A percentile compares a stretch with the other conserved stretches of the same genome.
phyloP scores from a whole-genome alignment of 2,329 filamentous ascomycete genomes.

The Exophiala mesophila region DNA sequence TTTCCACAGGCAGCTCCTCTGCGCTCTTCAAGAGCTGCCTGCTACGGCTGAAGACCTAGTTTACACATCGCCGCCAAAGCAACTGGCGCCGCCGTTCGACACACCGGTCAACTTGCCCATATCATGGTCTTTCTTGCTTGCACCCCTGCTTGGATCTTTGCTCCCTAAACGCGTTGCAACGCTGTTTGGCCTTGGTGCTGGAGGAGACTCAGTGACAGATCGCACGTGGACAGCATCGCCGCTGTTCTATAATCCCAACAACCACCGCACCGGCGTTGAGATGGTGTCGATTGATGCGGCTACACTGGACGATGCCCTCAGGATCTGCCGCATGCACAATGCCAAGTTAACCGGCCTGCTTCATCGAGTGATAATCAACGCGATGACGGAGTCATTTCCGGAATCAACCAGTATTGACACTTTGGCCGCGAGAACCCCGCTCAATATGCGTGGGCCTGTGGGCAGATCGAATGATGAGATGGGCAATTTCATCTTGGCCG shows the following conservation, averaged over 20 bases:
- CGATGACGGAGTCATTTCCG: not conserved
- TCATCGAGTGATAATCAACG: slow-evolving; percentile 33
- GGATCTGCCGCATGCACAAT: slow-evolving; percentile 30
- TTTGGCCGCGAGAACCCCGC: slow-evolving; percentile 37
- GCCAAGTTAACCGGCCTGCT: slow-evolving; percentile 41
- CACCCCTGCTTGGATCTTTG: slow-evolving; percentile 35
- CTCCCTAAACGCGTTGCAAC: slow-evolving; percentile 34
- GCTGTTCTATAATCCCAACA: slow-evolving; percentile 10
- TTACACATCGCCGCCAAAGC: not conserved
- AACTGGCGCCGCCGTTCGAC: slow-evolving; percentile 8
- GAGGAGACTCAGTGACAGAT: slow-evolving; percentile 25
- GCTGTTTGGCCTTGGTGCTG: slow-evolving; percentile 33
- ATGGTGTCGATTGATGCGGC: slow-evolving; percentile 31
- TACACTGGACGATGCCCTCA: slow-evolving; percentile 29
- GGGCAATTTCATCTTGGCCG: slow-evolving; percentile 34
- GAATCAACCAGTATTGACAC: slow-evolving; percentile 23
- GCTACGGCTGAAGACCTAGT: not conserved
- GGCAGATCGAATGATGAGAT: slow-evolving; percentile 33
- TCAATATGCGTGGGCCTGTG: slow-evolving; percentile 39
- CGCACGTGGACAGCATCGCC: slow-evolving; percentile 34
- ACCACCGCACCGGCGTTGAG: slow-evolving; percentile 29
- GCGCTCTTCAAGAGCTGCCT: slow-evolving; percentile 11
- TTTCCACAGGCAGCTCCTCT: slow-evolving; percentile 41
- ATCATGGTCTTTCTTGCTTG: slow-evolving; percentile 42
- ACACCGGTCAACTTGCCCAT: slow-evolving; percentile 34